Percentiles rank a stretch among this genome's conserved stretches.
Evolutionary conservation across 768 basidiomycete species (phyloP).

Genomic region (Xanthoconium purpureum): DNA sequence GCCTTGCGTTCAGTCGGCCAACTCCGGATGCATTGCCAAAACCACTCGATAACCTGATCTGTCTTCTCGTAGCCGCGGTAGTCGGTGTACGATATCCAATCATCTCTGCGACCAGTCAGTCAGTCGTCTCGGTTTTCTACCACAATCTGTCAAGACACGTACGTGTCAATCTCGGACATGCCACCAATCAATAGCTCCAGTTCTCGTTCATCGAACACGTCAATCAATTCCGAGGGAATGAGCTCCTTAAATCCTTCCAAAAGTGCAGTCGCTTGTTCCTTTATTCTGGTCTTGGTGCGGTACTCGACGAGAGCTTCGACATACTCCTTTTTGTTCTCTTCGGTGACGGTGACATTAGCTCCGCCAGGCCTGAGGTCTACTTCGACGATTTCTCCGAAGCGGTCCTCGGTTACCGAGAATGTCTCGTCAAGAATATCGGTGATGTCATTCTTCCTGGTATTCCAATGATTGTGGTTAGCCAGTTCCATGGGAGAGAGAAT

Average conservation of each 20-base stretch:
- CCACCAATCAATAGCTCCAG: slow-evolving; percentile 88
- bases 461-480: neutral
- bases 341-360: slow-evolving; percentile 58
- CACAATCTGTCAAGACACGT: slow-evolving; percentile 22
- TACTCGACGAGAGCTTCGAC: slow-evolving; percentile 78
- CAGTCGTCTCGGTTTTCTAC: neutral
- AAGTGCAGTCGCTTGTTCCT: slow-evolving; percentile 82
- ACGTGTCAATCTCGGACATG: slow-evolving; percentile 90
- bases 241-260: slow-evolving; percentile 83
- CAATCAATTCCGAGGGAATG: slow-evolving; percentile 78
- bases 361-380: slow-evolving; percentile 67
- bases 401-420: slow-evolving; percentile 68
- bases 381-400: slow-evolving; percentile 69
- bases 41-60: slow-evolving; percentile 90
- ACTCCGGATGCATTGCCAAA: slow-evolving; percentile 88
- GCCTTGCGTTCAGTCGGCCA: slow-evolving; percentile 91
- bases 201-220: slow-evolving; percentile 89
- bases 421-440: slow-evolving; percentile 73
- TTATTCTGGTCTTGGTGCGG: slow-evolving; percentile 76
- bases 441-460: slow-evolving; percentile 66
- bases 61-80: slow-evolving; percentile 86
- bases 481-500: neutral
- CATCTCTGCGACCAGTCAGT: slow-evolving; percentile 49
- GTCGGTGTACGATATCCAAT: slow-evolving; percentile 93
- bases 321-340: slow-evolving; percentile 76